Conservation (phyloP, 495 filamentous ascomycete species). For the Neurospora sp. region DNA sequence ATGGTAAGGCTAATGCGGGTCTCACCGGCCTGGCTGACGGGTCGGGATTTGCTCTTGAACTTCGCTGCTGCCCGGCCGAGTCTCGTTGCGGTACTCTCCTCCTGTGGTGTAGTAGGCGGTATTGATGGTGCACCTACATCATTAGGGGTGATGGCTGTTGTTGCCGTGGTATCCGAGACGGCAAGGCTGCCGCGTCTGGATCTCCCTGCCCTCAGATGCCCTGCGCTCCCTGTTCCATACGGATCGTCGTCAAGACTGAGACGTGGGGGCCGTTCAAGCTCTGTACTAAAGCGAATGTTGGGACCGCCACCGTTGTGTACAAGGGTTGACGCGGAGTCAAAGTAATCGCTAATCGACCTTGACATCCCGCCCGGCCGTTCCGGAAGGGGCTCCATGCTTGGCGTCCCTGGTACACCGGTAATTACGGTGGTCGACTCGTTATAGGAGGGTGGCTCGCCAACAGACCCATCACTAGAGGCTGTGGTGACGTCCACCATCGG, state of each 20-base stretch:
- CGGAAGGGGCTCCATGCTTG: constrained; percentile 5
- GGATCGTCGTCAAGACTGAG: constrained; percentile 28
- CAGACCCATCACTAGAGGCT: constrained; percentile 42
- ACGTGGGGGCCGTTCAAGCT: constrained; percentile 23
- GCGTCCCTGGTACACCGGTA: constrained; percentile 8
- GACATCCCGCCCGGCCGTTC: constrained; percentile 15
- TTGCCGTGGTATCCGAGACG: constrained; percentile 35
- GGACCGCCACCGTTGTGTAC: constrained; percentile 9
- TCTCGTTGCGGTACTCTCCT: constrained; percentile 40
- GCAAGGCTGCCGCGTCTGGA: constrained; percentile 38
- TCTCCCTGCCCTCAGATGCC: constrained; percentile 11
- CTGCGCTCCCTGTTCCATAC: constrained; percentile 16
- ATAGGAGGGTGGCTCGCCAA: constrained; percentile 45
- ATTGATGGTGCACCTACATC: constrained; percentile 17
- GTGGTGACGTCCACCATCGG: constrained; percentile 65
- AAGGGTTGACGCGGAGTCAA: constrained; percentile 26
- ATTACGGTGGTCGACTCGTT: constrained; percentile 27
- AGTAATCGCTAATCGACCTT: constrained; percentile 31
- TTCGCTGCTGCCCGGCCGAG: constrained; percentile 52
- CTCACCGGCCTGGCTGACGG: constrained; percentile 58
- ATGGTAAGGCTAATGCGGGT: constrained; percentile 57
- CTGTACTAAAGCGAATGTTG: constrained; percentile 32
- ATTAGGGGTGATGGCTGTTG: constrained; percentile 22
- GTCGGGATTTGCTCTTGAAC: constrained; percentile 51
- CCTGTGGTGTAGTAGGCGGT: constrained; percentile 34